A percentile compares a stretch with the other conserved stretches of the same genome.
Conservation (phyloP, 2,329 filamentous ascomycete species). For the Daldinia sp. region DNA sequence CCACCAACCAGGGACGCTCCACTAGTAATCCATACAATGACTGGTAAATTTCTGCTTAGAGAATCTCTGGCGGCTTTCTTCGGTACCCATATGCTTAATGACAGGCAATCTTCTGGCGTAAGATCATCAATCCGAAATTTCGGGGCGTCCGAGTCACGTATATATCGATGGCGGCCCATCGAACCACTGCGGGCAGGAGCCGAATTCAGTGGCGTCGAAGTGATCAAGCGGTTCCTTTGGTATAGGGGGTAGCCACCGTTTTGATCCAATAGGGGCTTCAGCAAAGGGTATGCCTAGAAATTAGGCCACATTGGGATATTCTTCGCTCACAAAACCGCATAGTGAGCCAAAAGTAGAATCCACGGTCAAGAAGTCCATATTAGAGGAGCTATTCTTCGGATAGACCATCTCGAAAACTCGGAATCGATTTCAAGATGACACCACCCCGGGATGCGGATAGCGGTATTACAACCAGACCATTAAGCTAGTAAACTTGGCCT, state of each 20-base stretch:
- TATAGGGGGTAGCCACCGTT: neutral
- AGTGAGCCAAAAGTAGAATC: neutral
- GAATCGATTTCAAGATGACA: neutral
- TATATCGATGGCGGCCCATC: neutral
- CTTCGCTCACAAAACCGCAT: neutral
- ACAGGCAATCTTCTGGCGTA: neutral
- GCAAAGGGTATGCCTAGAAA: neutral
- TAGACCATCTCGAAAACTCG: neutral
- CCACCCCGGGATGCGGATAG: neutral
- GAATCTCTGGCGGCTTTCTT: neutral
- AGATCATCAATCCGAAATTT: neutral
- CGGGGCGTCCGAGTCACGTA: neutral
- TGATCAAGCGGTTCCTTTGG: neutral
- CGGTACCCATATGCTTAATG: neutral
- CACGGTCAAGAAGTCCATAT: neutral
- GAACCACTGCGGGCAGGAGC: neutral
- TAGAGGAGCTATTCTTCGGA: neutral
- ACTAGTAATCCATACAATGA: conserved; percentile 2
- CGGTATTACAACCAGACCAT: neutral
- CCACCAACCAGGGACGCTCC: conserved; percentile 5
- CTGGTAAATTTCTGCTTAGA: neutral
- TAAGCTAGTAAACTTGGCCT: neutral
- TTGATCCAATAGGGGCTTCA: neutral
- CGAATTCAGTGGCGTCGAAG: neutral
- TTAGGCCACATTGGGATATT: neutral